Percentiles rank a stretch among this genome's conserved stretches.
These are phyloP conservation scores for Metschnikowia koreensis DNA, from an alignment of 805 yeast species.

Conservation along the genomic window DNA sequence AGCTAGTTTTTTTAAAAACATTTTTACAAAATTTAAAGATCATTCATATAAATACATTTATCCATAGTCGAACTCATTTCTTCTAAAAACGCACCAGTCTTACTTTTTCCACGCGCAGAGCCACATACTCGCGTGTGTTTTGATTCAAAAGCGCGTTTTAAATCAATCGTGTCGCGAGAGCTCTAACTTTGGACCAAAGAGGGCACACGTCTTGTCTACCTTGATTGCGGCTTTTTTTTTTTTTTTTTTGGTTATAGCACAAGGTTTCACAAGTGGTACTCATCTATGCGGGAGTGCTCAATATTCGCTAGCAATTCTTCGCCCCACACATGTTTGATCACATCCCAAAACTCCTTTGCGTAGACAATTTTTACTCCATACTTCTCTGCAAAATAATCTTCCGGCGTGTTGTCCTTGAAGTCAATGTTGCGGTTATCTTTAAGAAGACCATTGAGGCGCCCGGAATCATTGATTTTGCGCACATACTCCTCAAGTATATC, in stretches of 20 bases:
- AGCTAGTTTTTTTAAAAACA: no score
- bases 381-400: conserved; percentile 48
- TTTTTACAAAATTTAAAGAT: no score
- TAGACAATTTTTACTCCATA: conserved; percentile 60
- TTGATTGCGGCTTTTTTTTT: no score
- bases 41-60: neutral
- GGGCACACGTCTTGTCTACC: neutral
- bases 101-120: neutral
- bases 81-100: neutral
- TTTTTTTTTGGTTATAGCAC: no score
- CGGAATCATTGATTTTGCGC: conserved; percentile 33
- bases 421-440: conserved; percentile 32
- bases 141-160: neutral
- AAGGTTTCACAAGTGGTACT: conserved; percentile 12
- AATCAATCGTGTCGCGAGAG: neutral
- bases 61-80: neutral
- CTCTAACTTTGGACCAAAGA: neutral
- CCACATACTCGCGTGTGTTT: neutral
- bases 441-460: conserved; percentile 34
- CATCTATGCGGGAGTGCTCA: conserved; percentile 16
- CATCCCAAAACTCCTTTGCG: conserved; percentile 79
- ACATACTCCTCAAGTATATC: conserved; percentile 63
- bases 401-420: conserved; percentile 46
- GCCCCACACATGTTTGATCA: conserved; percentile 68
- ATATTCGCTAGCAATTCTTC: conserved; percentile 33